phyloP scores from a whole-genome alignment of 1,284 basidiomycete species.

The Pisolithus thermaeus region DNA sequence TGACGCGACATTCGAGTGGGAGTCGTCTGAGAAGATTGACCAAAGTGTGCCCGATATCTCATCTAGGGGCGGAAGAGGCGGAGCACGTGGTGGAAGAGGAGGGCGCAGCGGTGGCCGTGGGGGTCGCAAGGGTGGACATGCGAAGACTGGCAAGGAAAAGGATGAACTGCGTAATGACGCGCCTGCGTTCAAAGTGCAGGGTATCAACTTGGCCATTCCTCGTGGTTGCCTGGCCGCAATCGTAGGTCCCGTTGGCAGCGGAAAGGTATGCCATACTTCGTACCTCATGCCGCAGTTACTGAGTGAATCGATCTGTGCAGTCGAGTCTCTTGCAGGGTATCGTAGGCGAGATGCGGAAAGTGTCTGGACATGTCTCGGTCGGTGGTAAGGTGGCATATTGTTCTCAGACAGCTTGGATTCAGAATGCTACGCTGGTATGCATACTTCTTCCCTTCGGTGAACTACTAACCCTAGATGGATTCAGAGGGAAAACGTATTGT shows the following conservation, averaged over 20 bases:
- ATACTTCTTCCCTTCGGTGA: not conserved
- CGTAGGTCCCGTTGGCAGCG: constrained; percentile 61
- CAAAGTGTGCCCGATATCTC: constrained; percentile 20
- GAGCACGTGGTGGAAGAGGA: constrained; percentile 2
- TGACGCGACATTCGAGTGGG: constrained; percentile 64
- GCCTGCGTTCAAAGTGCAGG: constrained; percentile 44
- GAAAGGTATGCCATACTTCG: constrained; percentile 27
- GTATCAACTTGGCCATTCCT: constrained; percentile 50
- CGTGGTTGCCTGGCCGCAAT: constrained; percentile 59
- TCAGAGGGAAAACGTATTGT: constrained; percentile 60
- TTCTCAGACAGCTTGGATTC: constrained; percentile 79
- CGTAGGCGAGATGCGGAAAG: constrained; percentile 68
- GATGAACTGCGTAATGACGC: constrained; percentile 10
- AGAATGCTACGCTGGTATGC: constrained; percentile 68
- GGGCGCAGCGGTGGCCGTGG: constrained; percentile 4
- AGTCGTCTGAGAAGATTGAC: constrained; percentile 27
- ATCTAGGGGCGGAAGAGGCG: constrained; percentile 1
- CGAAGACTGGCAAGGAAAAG: constrained; percentile 13
- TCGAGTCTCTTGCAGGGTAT: constrained; percentile 67
- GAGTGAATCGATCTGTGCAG: constrained; percentile 25
- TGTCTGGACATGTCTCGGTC: constrained; percentile 49
- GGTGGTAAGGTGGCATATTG: constrained; percentile 71
- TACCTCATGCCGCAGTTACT: not conserved
- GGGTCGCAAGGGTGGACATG: not conserved
- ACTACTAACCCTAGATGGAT: not conserved